phyloP scores from a whole-genome alignment of 176 grass and related monocot genomes.

The Olyra latifolia region DNA sequence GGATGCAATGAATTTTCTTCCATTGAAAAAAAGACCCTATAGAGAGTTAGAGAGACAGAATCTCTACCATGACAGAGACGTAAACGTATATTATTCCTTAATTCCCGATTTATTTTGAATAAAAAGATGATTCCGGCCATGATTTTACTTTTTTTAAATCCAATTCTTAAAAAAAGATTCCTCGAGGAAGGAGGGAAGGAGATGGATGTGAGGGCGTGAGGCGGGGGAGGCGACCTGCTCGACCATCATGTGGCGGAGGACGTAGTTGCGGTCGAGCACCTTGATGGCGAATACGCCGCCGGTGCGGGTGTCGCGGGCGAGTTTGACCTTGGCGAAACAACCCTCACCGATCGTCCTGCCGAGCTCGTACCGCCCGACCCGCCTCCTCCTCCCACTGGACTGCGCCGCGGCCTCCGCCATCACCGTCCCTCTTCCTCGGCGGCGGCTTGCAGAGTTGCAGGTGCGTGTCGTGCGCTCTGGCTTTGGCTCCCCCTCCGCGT shows the following conservation, averaged over 20 bases:
- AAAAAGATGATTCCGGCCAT: background rate
- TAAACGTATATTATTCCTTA: background rate
- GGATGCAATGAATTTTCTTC: background rate
- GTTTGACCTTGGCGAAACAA: slow-evolving; percentile 96
- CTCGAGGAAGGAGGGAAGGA: too few species aligned
- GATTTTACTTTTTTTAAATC: background rate
- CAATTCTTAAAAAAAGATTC: background rate
- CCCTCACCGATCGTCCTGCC: slow-evolving; percentile 91
- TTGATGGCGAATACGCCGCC: slow-evolving; percentile 71
- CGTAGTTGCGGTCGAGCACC: slow-evolving; percentile 76
- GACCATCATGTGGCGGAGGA: slow-evolving; percentile 96
- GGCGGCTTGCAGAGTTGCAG: too few species aligned
- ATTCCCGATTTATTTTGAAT: background rate
- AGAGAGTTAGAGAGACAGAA: too few species aligned
- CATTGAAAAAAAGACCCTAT: background rate
- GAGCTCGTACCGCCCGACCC: slow-evolving; percentile 82
- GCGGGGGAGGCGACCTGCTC: slow-evolving; percentile 49
- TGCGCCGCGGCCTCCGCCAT: slow-evolving; percentile 19
- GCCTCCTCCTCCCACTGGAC: slow-evolving; percentile 35
- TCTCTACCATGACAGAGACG: slow-evolving; percentile 17
- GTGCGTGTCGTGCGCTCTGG: background rate
- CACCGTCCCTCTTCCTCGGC: background rate
- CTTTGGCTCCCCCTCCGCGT: background rate
- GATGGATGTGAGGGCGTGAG: too few species aligned
- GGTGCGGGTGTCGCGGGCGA: slow-evolving; percentile 63